A percentile compares a stretch with the other conserved stretches of the same genome.
phyloP scores from a whole-genome alignment of 2,329 filamentous ascomycete species.

The Neofusicoccum kwambonambiense region DNA sequence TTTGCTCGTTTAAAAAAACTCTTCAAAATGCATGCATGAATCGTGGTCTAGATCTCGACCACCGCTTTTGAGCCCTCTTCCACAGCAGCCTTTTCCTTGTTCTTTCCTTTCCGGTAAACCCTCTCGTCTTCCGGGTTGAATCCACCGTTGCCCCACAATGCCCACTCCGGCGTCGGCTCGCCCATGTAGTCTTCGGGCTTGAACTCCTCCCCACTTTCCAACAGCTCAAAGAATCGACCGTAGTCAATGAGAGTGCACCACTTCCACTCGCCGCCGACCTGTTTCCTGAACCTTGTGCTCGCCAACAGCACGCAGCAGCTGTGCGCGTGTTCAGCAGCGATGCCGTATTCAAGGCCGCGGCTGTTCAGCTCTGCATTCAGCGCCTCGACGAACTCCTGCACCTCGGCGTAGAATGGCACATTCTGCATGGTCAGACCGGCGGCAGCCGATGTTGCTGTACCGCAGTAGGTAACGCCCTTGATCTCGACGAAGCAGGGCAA shows the following conservation, averaged over 20 bases:
- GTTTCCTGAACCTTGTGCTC: conserved; percentile 71
- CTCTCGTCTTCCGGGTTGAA: conserved; percentile 89
- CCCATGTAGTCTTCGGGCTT: conserved; percentile 89
- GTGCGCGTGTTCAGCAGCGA: conserved; percentile 92
- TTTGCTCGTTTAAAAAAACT: not conserved
- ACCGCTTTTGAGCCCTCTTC: not conserved
- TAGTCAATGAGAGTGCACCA: conserved; percentile 96
- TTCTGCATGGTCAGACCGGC: conserved; percentile 96
- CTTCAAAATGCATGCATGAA: not conserved
- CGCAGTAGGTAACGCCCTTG: conserved; percentile 96
- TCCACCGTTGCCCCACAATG: conserved; percentile 88
- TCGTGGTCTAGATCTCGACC: conserved; percentile 3
- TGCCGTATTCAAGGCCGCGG: conserved; percentile 78
- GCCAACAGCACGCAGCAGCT: conserved; percentile 90
- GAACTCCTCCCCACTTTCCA: conserved; percentile 75
- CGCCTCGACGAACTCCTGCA: conserved; percentile 75
- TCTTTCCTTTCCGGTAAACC: conserved; percentile 81
- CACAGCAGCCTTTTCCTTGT: conserved; percentile 31
- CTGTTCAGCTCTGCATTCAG: conserved; percentile 67
- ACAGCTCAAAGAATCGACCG: conserved; percentile 77
- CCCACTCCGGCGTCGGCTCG: conserved; percentile 84
- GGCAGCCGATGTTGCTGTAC: conserved; percentile 78
- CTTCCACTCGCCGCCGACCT: conserved; percentile 69
- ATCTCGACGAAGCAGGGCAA: conserved; percentile 92
- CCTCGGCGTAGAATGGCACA: conserved; percentile 92